Conservation (phyloP, 1,284 basidiomycete genomes). For the Ustilago vetiveriae region DNA sequence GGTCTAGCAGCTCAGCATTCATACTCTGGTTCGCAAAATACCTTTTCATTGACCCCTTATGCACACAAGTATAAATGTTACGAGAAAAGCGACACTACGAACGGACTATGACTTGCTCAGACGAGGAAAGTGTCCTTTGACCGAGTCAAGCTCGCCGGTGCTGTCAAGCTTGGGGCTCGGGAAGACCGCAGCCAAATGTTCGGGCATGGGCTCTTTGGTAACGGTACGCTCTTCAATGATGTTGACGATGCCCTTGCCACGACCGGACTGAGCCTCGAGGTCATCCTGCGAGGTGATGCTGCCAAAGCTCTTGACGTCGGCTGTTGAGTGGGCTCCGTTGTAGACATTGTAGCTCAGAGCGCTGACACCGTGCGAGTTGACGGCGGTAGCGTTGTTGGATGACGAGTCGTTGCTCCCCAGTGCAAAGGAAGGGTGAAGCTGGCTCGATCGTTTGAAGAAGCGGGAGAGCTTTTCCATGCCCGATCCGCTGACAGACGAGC, state of each 20-base stretch:
- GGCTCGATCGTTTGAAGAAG: conserved; percentile 29
- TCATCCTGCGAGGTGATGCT: conserved; percentile 18
- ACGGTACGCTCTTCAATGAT: conserved; percentile 32
- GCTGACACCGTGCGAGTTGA: background rate
- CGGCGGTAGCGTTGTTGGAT: conserved; percentile 4
- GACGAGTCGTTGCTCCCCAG: background rate
- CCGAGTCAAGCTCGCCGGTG: background rate
- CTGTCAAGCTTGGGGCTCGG: background rate
- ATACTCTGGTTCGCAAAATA: too few relatives aligned
- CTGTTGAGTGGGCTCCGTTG: conserved; percentile 12
- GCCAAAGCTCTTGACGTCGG: conserved; percentile 26
- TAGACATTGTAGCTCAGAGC: conserved; percentile 15
- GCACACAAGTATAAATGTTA: too few relatives aligned
- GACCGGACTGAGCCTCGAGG: conserved; percentile 10
- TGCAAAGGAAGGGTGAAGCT: conserved; percentile 12
- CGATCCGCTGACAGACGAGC: conserved; percentile 7
- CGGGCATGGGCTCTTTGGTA: conserved; percentile 36
- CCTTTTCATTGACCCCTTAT: too few relatives aligned
- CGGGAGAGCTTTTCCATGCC: conserved; percentile 28
- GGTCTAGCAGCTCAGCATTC: too few relatives aligned
- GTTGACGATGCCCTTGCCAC: conserved; percentile 5
- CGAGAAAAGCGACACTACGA: too few relatives aligned
- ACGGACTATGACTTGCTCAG: conserved; percentile 24
- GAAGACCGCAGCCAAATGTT: conserved; percentile 23
- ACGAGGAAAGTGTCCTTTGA: conserved; percentile 22